Evolutionary conservation across 78 protist species (phyloP).

Genomic region (Acrasis kona): DNA sequence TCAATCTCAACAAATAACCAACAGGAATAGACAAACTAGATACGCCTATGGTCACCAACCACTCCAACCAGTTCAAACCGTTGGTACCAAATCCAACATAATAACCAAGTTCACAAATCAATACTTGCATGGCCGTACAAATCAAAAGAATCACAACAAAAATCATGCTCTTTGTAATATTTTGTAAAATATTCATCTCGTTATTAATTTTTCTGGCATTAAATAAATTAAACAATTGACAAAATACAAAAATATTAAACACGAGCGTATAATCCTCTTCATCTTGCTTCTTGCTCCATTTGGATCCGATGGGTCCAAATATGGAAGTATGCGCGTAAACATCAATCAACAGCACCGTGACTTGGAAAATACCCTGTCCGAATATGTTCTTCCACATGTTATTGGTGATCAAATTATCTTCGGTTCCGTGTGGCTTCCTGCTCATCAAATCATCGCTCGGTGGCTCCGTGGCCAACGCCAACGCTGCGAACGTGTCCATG

Average conservation of each 20-base stretch:
- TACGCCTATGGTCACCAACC: background rate
- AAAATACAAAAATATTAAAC: constrained; percentile 68
- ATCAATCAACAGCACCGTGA: constrained; percentile 22
- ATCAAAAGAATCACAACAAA: constrained; percentile 27
- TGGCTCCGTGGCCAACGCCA: constrained; percentile 80
- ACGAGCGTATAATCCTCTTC: constrained; percentile 34
- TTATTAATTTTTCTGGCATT: constrained; percentile 44
- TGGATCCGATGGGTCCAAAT: background rate
- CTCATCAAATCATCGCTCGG: constrained; percentile 35
- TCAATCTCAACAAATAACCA: too few species aligned
- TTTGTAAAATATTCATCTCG: constrained; percentile 12
- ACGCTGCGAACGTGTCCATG: constrained; percentile 87
- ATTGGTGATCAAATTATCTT: background rate
- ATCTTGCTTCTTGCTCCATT: background rate
- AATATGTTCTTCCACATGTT: constrained; percentile 55
- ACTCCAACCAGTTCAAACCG: background rate
- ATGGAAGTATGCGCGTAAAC: constrained; percentile 16
- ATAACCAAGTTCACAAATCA: constrained; percentile 69
- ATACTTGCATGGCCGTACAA: constrained; percentile 23
- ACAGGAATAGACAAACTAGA: background rate
- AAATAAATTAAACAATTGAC: constrained; percentile 63
- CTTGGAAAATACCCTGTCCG: constrained; percentile 36
- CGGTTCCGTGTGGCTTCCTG: background rate
- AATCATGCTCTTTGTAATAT: constrained; percentile 22
- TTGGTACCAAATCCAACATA: constrained; percentile 4